Percentiles rank a stretch among this genome's conserved stretches.
Evolutionary conservation across 352 stramenopile species (phyloP).

Genomic region (Globisporangium cederbergense): DNA sequence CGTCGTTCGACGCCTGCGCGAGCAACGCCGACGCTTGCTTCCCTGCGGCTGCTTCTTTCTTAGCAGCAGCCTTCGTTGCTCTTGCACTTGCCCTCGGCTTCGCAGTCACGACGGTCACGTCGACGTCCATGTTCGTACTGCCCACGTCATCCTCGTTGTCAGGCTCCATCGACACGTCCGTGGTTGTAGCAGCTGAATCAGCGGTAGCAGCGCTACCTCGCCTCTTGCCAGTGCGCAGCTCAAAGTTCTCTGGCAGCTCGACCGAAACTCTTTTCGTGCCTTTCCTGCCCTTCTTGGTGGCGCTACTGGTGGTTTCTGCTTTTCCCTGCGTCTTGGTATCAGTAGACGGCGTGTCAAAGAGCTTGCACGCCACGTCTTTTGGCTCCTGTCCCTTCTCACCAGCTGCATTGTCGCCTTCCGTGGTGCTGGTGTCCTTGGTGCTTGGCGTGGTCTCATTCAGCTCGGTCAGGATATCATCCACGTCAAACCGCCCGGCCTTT

Average conservation of each 20-base stretch:
- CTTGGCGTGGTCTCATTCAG: slow-evolving; percentile 45
- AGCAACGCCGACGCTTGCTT: slow-evolving; percentile 18
- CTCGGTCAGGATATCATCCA: slow-evolving; percentile 52
- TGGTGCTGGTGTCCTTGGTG: slow-evolving; percentile 25
- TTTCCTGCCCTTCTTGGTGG: slow-evolving; percentile 6
- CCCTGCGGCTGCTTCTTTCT: slow-evolving; percentile 23
- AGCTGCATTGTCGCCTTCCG: slow-evolving; percentile 10
- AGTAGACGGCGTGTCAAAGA: slow-evolving; percentile 59
- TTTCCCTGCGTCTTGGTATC: slow-evolving; percentile 16
- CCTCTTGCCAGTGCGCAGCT: slow-evolving; percentile 33
- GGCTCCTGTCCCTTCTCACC: slow-evolving; percentile 9
- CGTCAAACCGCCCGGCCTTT: slow-evolving; percentile 43
- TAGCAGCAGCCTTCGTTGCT: slow-evolving; percentile 12
- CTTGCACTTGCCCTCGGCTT: slow-evolving; percentile 9
- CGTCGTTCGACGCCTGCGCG: slow-evolving; percentile 5
- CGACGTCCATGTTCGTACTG: slow-evolving; percentile 4
- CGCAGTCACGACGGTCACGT: slow-evolving; percentile 4
- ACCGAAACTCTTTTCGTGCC: slow-evolving; percentile 1
- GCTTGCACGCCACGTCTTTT: slow-evolving; percentile 39
- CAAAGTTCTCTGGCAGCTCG: slow-evolving; percentile 29
- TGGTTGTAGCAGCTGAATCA: not conserved
- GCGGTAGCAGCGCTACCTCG: slow-evolving; percentile 11
- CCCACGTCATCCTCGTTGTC: slow-evolving; percentile 26
- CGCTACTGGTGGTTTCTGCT: not conserved
- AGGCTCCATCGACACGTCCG: slow-evolving; percentile 12